phyloP scores from a whole-genome alignment of 2,329 filamentous ascomycete species.

The Bipolaris bicolor region DNA sequence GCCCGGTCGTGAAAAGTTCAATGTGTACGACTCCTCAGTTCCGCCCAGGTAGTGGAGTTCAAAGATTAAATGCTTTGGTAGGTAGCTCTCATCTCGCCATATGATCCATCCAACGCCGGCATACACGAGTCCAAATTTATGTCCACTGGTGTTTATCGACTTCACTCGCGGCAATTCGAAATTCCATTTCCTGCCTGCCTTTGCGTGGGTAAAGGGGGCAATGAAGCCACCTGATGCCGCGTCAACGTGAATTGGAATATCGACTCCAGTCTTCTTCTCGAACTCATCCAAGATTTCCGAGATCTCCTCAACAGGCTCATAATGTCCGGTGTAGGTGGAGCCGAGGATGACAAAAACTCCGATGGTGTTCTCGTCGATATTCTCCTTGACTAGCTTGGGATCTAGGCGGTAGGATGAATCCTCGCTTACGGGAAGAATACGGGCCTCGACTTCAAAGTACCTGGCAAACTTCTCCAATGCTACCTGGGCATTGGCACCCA shows the following conservation, averaged over 20 bases:
- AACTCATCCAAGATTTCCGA: conserved; percentile 68
- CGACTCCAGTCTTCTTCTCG: conserved; percentile 64
- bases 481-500: conserved; percentile 76
- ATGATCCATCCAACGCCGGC: conserved; percentile 69
- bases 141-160: conserved; percentile 70
- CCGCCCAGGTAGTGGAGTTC: conserved; percentile 74
- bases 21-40: conserved; percentile 72
- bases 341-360: conserved; percentile 76
- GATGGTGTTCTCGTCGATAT: conserved; percentile 77
- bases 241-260: conserved; percentile 73
- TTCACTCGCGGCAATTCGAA: conserved; percentile 67
- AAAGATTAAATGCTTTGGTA: conserved; percentile 73
- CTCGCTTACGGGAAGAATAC: conserved; percentile 67
- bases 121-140: conserved; percentile 69
- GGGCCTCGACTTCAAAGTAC: conserved; percentile 75
- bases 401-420: conserved; percentile 68
- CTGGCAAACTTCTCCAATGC: conserved; percentile 74
- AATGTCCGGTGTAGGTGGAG: conserved; percentile 75
- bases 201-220: conserved; percentile 64
- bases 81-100: conserved; percentile 63
- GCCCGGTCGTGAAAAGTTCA: conserved; percentile 75
- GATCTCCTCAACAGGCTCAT: conserved; percentile 73
- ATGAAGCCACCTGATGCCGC: conserved; percentile 66
- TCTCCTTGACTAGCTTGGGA: conserved; percentile 67
- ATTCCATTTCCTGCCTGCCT: conserved; percentile 66